Evolutionary conservation across 2,329 filamentous ascomycete species (phyloP).

Genomic region (Endothia cerciana): DNA sequence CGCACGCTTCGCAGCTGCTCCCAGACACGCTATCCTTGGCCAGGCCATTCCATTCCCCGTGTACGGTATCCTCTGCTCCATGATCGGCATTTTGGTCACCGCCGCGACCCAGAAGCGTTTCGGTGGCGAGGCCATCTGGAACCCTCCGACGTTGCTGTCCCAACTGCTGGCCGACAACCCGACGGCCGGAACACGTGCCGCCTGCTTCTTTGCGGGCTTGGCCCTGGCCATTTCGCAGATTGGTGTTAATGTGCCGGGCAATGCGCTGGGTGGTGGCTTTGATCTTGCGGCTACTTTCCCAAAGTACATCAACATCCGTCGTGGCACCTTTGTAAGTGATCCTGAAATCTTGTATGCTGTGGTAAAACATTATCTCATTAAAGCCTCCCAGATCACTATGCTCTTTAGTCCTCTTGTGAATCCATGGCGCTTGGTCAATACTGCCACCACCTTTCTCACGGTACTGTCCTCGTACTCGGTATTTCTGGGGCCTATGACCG

Average conservation of each 20-base stretch:
- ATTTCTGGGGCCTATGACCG: slow-evolving; percentile 29
- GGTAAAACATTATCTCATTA: background rate
- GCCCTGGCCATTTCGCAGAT: slow-evolving; percentile 43
- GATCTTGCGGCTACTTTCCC: slow-evolving; percentile 33
- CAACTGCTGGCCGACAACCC: slow-evolving; percentile 38
- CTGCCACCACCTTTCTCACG: slow-evolving; percentile 49
- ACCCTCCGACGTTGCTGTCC: slow-evolving; percentile 42
- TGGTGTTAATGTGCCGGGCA: slow-evolving; percentile 44
- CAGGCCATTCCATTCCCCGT: slow-evolving; percentile 43
- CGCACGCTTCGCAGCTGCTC: slow-evolving; percentile 40
- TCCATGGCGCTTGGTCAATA: slow-evolving; percentile 56
- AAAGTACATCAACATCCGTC: slow-evolving; percentile 38
- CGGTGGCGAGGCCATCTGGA: slow-evolving; percentile 43
- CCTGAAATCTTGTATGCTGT: background rate
- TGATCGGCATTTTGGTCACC: slow-evolving; percentile 47
- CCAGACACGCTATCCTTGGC: slow-evolving; percentile 41
- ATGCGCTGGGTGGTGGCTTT: slow-evolving; percentile 37
- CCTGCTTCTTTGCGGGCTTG: slow-evolving; percentile 43
- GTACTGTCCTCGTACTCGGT: slow-evolving; percentile 46
- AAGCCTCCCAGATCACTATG: slow-evolving; percentile 38
- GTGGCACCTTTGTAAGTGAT: slow-evolving; percentile 35
- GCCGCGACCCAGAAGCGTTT: slow-evolving; percentile 44
- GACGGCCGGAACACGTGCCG: slow-evolving; percentile 33
- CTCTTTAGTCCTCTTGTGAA: slow-evolving; percentile 43
- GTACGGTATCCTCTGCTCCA: slow-evolving; percentile 41